phyloP scores from a whole-genome alignment of 495 filamentous ascomycete genomes.

The Trichoderma virens region DNA sequence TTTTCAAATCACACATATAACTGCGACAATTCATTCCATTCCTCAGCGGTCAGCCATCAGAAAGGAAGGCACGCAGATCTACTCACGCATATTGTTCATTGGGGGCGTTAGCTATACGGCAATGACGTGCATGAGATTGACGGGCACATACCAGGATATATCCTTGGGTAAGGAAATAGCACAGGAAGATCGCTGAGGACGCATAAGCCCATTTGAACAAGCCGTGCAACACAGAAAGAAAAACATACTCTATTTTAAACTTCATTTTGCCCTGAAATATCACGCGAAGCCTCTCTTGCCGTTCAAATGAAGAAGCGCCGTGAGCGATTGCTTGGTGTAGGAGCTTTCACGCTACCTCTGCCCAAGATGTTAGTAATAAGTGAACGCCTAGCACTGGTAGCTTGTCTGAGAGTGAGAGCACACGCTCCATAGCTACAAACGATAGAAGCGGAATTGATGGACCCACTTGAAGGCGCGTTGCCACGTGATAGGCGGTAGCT shows the following conservation, averaged over 20 bases:
- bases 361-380: neutral
- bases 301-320: neutral
- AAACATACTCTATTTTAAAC: constrained; percentile 83
- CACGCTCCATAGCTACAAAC: neutral
- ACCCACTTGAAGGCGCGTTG: neutral
- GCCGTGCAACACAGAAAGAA: neutral
- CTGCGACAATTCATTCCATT: constrained; percentile 34
- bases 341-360: neutral
- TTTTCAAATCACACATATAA: constrained; percentile 98
- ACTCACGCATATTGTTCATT: constrained; percentile 82
- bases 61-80: neutral
- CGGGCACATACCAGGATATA: constrained; percentile 66
- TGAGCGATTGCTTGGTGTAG: neutral
- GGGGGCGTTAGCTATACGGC: constrained; percentile 11
- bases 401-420: no score
- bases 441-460: neutral
- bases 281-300: neutral
- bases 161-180: constrained; percentile 93
- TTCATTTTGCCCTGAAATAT: constrained; percentile 60
- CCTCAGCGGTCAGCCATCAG: constrained; percentile 12
- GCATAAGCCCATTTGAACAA: constrained; percentile 14
- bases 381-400: neutral
- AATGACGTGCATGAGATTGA: neutral
- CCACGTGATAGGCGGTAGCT: neutral
- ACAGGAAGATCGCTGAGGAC: constrained; percentile 72